Base-by-base conservation (phyloP, 2,329 filamentous ascomycete species). In the Exserohilum turcica region DNA sequence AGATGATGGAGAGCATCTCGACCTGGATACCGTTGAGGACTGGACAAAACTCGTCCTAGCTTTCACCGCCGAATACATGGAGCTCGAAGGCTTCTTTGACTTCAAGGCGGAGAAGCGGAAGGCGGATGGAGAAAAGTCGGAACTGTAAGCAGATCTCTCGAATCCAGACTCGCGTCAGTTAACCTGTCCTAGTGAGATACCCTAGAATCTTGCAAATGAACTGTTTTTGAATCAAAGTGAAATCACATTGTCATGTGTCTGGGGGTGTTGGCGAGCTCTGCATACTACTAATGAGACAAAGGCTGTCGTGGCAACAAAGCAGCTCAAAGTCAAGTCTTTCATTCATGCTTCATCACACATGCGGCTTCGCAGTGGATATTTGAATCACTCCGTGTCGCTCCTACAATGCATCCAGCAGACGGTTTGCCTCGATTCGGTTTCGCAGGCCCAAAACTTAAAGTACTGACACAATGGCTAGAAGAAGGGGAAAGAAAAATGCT, bases 11-110 rank as follows among this genome's bases (percentile, higher is more conserved):
- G 87, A 89, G 61, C 90, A 97, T 74, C 77, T 99, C 45, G 91
- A 99, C 72, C 79, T 88, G 64, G 81, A 86, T 5, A 94, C 90
- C 0, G 85, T 92, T 18, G 85, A 90, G 65, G 94, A 99, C 73
- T 99, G 94, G 94, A 86, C 90, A 16, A 86, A 84, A 71, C 86
- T 99, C 31, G 80, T 93, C 6, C 88, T 90, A 5, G 92, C 87
- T 0, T 99, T 99, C 76, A 84, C 86, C 13, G 91, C 89, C 0
- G 93, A 97, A 76, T 99, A 93, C 92, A 87, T 99, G 85, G 92
- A 96, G 16, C 51, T 74, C 49, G 72, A 74, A 33, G 71, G 69
- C 12, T 71, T 65, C 43, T 70, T 74, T 48, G 66, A 73, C 35
- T 54, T 59, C 48, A 64, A 61, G 27, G 47, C 52, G 21, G 54